Evolutionary conservation across 495 filamentous ascomycete species (phyloP), one percentile per base, ranked within the genome.

Genomic region (Neurospora tetraspora): DNA sequence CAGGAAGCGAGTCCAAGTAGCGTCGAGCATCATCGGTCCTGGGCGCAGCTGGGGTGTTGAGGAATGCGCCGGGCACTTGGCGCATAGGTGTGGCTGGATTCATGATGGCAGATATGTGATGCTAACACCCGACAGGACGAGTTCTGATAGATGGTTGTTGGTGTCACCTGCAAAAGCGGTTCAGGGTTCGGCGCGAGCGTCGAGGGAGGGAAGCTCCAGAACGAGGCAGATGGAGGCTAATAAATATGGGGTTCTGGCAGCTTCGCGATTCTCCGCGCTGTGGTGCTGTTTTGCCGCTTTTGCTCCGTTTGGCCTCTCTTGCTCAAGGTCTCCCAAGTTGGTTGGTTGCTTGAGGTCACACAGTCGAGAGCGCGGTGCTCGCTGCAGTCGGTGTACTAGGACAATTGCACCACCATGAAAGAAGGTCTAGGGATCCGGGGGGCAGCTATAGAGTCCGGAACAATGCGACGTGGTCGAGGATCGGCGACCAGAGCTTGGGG

Each of bases 41-140:
- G 76, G 74, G 79, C 12, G 72, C 78, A 68, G 90, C 91, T 69
- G 92, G 92, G 1, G 91, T 94, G 81, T 91, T 88, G 73, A 92
- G 81, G 77, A 87, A 94, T 76, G 91, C 89, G 76, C 92, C 92
- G 65, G 92, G 92, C 72, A 93, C 81, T 68, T 85, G 87, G 81
- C 87, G 87, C 82, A 87, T 86, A 70, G 88, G 91, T 37, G 92
- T 93, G 11, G 84, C 85, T 68, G 89, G 86, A 68, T 89, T 85
- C 80, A 90, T 92, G 77, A 87, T 84, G 89, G 90, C 53, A 3
- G 53, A 61, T 27, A 31, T 31, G 53, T 31, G 53, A 61, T 61
- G 53, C 12, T 61, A 61, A 61, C 53, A 61, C 11, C 53, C 53
- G 53, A 31, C 53, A 61, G 53, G 53, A 16, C 23, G 23, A 34